Percentiles rank a stretch among this genome's conserved stretches.
These are phyloP conservation scores for Yarrowia sp. DNA, from an alignment of 805 yeast species.

Conservation along the genomic window DNA sequence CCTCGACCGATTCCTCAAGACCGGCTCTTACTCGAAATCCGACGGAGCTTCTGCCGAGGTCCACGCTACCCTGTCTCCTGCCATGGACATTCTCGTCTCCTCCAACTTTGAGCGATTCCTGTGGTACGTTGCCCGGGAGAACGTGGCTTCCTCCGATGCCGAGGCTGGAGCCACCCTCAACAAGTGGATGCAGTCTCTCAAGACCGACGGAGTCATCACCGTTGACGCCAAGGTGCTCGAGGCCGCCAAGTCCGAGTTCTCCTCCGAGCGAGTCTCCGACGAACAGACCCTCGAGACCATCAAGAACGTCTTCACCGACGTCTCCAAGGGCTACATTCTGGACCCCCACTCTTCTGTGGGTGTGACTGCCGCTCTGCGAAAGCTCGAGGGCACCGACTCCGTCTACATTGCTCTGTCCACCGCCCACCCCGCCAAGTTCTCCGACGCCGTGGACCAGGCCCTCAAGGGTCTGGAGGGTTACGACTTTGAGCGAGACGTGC, in stretches of 20 bases:
- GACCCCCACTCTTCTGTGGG: conserved; percentile 99
- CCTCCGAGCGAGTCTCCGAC: conserved; percentile 80
- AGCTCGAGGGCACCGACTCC: conserved; percentile 55
- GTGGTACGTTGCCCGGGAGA: conserved; percentile 89
- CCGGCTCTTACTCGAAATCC: conserved; percentile 81
- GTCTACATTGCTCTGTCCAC: conserved; percentile 82
- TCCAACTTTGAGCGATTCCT: conserved; percentile 95
- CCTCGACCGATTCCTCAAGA: conserved; percentile 85
- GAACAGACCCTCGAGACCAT: conserved; percentile 82
- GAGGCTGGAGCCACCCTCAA: conserved; percentile 78
- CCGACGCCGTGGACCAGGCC: conserved; percentile 91
- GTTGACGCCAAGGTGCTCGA: conserved; percentile 70
- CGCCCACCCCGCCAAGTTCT: conserved; percentile 98
- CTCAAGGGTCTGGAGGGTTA: conserved; percentile 70
- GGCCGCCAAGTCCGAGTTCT: conserved; percentile 73
- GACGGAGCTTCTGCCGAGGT: conserved; percentile 63
- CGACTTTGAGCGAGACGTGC: conserved; percentile 84
- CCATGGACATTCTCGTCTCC: conserved; percentile 96
- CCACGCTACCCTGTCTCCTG: conserved; percentile 92
- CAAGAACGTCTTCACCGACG: conserved; percentile 65
- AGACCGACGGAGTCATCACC: conserved; percentile 73
- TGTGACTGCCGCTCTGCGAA: conserved; percentile 74
- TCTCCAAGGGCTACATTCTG: conserved; percentile 72
- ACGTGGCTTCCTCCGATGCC: conserved; percentile 61
- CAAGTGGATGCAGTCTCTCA: conserved; percentile 80